Percentiles rank a stretch among this genome's conserved stretches.
Conservation (phyloP, 768 basidiomycete genomes). For the Calocybe gangraenosa region DNA sequence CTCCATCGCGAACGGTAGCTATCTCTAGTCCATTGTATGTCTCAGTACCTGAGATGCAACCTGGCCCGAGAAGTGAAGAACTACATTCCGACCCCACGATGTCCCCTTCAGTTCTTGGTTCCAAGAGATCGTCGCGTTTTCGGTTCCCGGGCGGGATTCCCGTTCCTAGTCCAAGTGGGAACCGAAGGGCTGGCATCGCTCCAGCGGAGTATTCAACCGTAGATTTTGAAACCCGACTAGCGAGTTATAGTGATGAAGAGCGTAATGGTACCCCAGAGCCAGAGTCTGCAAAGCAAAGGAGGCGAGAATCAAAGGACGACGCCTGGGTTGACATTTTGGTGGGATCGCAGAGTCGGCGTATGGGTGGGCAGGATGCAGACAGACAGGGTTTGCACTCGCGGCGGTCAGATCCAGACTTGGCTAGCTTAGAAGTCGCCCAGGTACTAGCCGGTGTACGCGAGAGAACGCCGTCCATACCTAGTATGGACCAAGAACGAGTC, state of each 20-base stretch:
- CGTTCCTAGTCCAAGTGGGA: slow-evolving; percentile 52
- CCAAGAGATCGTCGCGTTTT: slow-evolving; percentile 51
- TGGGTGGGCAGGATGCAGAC: slow-evolving; percentile 53
- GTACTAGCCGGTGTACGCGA: slow-evolving; percentile 58
- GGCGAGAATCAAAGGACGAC: slow-evolving; percentile 55
- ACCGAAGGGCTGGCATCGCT: slow-evolving; percentile 43
- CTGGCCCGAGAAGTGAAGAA: slow-evolving; percentile 29
- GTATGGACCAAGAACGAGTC: slow-evolving; percentile 27
- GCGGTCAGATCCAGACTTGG: slow-evolving; percentile 61
- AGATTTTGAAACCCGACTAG: slow-evolving; percentile 79
- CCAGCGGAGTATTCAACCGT: slow-evolving; percentile 80
- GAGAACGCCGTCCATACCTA: slow-evolving; percentile 31
- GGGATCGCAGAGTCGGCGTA: slow-evolving; percentile 45
- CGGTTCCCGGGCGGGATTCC: slow-evolving; percentile 50
- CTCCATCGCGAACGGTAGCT: slow-evolving; percentile 14
- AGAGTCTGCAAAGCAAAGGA: slow-evolving; percentile 41
- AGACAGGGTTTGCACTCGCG: slow-evolving; percentile 17
- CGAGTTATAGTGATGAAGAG: slow-evolving; percentile 55
- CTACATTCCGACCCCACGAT: slow-evolving; percentile 28
- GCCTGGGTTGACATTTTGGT: slow-evolving; percentile 90
- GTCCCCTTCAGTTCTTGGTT: slow-evolving; percentile 23
- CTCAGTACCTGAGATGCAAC: slow-evolving; percentile 19
- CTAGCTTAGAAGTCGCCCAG: slow-evolving; percentile 68
- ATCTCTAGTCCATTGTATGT: slow-evolving; percentile 19
- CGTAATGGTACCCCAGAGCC: slow-evolving; percentile 31